phyloP scores from a whole-genome alignment of 768 basidiomycete genomes.

The Hericium rajendrae region DNA sequence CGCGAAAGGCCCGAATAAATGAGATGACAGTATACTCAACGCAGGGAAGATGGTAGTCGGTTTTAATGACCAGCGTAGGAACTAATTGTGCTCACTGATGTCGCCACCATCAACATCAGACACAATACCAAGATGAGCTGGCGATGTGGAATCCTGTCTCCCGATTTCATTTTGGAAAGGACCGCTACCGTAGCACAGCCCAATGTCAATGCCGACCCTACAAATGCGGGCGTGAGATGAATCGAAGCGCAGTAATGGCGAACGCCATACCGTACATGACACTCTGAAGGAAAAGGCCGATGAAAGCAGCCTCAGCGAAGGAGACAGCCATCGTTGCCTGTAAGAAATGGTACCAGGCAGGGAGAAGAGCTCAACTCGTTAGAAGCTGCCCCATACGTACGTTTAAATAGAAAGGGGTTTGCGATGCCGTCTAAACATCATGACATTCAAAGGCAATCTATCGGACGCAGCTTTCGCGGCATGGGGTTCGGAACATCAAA shows the following conservation, averaged over 20 bases:
- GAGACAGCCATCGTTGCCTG: background rate
- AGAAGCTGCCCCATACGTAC: background rate
- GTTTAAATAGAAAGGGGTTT: background rate
- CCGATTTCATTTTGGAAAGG: background rate
- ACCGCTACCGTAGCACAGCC: background rate
- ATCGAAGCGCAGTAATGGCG: background rate
- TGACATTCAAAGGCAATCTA: background rate
- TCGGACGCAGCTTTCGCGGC: background rate
- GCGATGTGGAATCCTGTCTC: background rate
- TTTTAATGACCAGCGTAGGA: background rate
- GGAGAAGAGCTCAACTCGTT: background rate
- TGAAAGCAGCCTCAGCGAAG: background rate
- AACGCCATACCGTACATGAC: background rate
- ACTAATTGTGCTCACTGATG: background rate
- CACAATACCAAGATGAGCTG: background rate
- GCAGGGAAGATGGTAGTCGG: background rate
- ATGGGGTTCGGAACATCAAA: too few relatives aligned
- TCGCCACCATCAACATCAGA: background rate
- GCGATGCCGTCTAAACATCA: background rate
- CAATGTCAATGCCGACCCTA: background rate
- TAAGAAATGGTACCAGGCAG: background rate
- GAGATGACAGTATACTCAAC: background rate
- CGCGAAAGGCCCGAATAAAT: background rate
- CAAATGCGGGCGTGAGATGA: background rate
- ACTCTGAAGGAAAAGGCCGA: background rate